A percentile compares a stretch with the other conserved stretches of the same genome.
Evolutionary conservation across 2,329 filamentous ascomycete species (phyloP).

Genomic region (Hypoxylon sp.): DNA sequence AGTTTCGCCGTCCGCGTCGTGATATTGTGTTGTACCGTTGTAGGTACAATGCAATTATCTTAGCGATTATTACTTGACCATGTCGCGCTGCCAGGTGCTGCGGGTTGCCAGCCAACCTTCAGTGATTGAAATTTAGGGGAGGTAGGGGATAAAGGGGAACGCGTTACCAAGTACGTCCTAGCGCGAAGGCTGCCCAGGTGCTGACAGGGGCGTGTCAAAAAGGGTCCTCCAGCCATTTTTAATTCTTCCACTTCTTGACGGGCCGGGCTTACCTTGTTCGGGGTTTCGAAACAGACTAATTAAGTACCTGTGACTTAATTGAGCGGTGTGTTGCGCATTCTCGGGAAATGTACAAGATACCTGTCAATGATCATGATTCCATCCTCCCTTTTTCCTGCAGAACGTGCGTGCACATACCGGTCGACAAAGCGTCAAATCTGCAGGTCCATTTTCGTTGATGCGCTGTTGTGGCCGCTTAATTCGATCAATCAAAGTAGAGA

Average conservation of each 20-base stretch:
- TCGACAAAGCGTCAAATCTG: slow-evolving; percentile 32
- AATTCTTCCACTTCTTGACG: slow-evolving; percentile 33
- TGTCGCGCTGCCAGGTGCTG: slow-evolving; percentile 18
- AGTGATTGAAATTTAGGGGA: slow-evolving; percentile 38
- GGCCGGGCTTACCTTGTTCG: slow-evolving; percentile 31
- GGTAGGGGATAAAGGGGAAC: slow-evolving; percentile 49
- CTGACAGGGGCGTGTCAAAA: slow-evolving; percentile 24
- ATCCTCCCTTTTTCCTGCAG: slow-evolving; percentile 42
- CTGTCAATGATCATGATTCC: slow-evolving; percentile 16
- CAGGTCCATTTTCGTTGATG: slow-evolving; percentile 35
- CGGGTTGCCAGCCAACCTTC: slow-evolving; percentile 28
- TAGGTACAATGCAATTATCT: slow-evolving; percentile 34
- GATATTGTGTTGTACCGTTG: slow-evolving; percentile 38
- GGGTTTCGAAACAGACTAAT: slow-evolving; percentile 25
- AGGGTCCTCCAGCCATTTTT: slow-evolving; percentile 42
- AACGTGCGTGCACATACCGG: slow-evolving; percentile 20
- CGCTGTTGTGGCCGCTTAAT: slow-evolving; percentile 34
- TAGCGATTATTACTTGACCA: slow-evolving; percentile 18
- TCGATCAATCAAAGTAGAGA: slow-evolving; percentile 31
- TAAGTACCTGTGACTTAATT: slow-evolving; percentile 24
- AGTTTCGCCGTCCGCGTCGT: slow-evolving; percentile 36
- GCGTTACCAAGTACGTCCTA: slow-evolving; percentile 45
- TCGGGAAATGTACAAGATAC: slow-evolving; percentile 15
- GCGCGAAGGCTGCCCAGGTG: slow-evolving; percentile 36
- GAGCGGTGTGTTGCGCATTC: slow-evolving; percentile 13